Conservation (phyloP, 73 alveolate genomes). For the Durusdinium trenchii region DNA sequence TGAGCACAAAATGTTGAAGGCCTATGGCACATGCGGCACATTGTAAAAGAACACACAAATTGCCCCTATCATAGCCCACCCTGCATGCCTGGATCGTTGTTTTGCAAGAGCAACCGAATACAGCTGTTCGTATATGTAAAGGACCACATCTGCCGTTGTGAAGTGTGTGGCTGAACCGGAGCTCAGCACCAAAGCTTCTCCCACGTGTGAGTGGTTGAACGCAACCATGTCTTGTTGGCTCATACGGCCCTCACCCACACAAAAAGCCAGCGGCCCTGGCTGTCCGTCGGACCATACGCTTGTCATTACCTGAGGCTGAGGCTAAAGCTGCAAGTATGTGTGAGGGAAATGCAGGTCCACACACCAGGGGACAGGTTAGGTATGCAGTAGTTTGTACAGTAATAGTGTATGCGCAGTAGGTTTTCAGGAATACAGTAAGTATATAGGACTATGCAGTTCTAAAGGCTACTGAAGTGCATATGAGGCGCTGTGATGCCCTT, state of each 20-base stretch:
- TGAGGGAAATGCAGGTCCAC: not conserved
- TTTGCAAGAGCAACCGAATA: not conserved
- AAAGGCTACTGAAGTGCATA: not conserved
- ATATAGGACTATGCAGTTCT: no score
- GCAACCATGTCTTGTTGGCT: not conserved
- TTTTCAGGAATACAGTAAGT: no score
- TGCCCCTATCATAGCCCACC: not conserved
- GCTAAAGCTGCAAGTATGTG: not conserved
- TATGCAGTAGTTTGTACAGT: no score
- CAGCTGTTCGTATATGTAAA: not conserved
- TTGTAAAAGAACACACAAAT: no score
- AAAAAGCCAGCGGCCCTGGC: conserved; percentile 26
- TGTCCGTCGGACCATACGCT: conserved; percentile 4
- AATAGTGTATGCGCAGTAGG: no score
- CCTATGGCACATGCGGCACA: no score
- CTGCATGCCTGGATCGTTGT: not conserved
- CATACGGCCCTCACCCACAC: not conserved
- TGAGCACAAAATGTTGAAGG: no score
- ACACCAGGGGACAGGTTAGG: not conserved
- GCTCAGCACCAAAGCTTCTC: not conserved
- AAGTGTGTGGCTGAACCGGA: not conserved
- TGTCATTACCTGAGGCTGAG: not conserved
- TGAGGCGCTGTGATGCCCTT: not conserved
- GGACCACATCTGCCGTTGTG: conserved; percentile 28
- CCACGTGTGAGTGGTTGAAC: not conserved